phyloP scores from a whole-genome alignment of 768 basidiomycete species.

The Cantharellus cinnabarinus region DNA sequence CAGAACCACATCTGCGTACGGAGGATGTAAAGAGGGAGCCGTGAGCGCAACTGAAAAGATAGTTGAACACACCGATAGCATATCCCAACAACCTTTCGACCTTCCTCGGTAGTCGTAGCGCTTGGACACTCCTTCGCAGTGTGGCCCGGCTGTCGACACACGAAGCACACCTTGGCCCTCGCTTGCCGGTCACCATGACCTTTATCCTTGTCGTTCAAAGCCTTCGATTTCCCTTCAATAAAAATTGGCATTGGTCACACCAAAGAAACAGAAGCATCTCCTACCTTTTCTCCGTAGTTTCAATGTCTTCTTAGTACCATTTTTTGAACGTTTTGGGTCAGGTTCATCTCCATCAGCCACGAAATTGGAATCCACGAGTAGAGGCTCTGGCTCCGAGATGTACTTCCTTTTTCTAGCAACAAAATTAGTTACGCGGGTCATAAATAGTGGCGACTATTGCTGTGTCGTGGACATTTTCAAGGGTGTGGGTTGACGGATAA shows the following conservation, averaged over 20 bases:
- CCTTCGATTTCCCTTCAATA: slow-evolving; percentile 1
- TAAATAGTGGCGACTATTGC: not conserved
- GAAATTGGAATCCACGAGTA: not conserved
- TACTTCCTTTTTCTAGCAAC: not conserved
- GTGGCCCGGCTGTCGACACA: slow-evolving; percentile 70
- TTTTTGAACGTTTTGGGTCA: not conserved
- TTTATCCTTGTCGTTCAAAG: slow-evolving; percentile 37
- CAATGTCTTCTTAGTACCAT: not conserved
- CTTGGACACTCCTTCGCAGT: slow-evolving; percentile 63
- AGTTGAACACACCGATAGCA: slow-evolving; percentile 43
- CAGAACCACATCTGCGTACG: slow-evolving; percentile 53
- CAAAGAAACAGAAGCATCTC: not conserved
- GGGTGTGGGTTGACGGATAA: too few relatives aligned
- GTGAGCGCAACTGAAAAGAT: not conserved
- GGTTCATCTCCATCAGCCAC: not conserved
- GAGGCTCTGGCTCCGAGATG: not conserved
- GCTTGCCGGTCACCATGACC: slow-evolving; percentile 38
- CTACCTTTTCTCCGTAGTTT: not conserved
- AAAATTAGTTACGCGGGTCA: slow-evolving; percentile 9
- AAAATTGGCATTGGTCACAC: not conserved
- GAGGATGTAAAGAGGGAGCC: not conserved
- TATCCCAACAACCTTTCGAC: slow-evolving; percentile 27
- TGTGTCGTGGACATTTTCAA: too few relatives aligned
- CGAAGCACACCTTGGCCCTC: slow-evolving; percentile 55
- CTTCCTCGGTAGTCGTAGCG: slow-evolving; percentile 14